Evolutionary conservation across 2,329 filamentous ascomycete genomes (phyloP), one percentile per base, ranked within the genome.

Genomic region (Penicillium janthinellum): DNA sequence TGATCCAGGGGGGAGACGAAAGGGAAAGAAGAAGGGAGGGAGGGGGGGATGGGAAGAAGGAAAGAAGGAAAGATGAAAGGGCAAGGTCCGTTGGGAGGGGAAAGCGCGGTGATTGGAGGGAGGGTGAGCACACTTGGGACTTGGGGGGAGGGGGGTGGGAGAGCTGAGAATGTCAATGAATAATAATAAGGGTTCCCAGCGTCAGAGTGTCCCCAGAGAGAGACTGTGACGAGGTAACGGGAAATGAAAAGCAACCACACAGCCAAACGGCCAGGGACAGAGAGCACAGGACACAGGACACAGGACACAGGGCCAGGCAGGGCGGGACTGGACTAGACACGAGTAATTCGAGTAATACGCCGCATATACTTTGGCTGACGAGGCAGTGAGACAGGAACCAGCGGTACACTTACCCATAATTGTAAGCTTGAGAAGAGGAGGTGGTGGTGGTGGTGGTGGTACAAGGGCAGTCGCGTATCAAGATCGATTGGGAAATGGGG

Each of bases 11-110:
- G 56, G 45, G 53, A 52, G 54, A 39, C 50, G 54, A 53, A 58
- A 48, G 56, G 17, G 63, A 61, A 17, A 48, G 52, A 63, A 59
- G 54, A 42, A 49, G 58, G 50, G 49, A 55, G 31, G 47, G 25
- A 51, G 20, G n/a, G 56, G 22, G 35, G 20, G 5, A 2, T 25
- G 25, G 5, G 49, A 57, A 39, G 42, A 31, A 17, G 51, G 28
- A 47, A 57, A 55, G 28, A 35, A 25, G 57, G 50, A 44, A 59
- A 35, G 45, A 64, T 48, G 54, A 58, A 47, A 59, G 52, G 34
- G 42, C 45, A 25, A 62, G 44, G 57, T 55, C 54, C 42, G 51
- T 54, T 56, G 49, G 54, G 22, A 45, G 48, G 44, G 25, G 48
- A 47, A 47, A 42, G 58, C 39, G 56, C 61, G 55, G 51, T 52